Evolutionary conservation across 2,329 filamentous ascomycete species (phyloP), one percentile per base, ranked within the genome.

Genomic region (Penicillium sp.): DNA sequence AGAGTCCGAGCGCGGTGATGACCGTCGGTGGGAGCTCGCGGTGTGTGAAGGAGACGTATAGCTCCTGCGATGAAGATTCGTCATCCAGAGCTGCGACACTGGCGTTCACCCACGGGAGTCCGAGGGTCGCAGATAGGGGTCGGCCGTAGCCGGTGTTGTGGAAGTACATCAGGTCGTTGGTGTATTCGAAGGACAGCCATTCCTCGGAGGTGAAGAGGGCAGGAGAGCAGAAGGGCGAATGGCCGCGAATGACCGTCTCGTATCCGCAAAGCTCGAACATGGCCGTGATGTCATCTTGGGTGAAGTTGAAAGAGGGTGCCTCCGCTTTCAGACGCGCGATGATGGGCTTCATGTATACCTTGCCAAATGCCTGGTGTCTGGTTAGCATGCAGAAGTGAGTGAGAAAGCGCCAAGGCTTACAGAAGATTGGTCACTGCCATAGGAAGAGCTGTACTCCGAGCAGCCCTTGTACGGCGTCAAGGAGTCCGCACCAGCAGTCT

Each of bases 21-120:
- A 88, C 84, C 55, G 84, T 86, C 1, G 87, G 86, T 1, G 86
- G 86, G 2, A 89, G 74, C 67, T 89, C 86, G 18, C 86, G 83
- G 67, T 89, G 86, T 0, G 86, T 89, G 73, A 89, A 89, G 49
- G 83, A 86, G 39, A 89, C 77, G 64, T 86, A 87, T 7, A 89
- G 76, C 52, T 88, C 84, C 64, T 89, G 80, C 13, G 69, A 64
- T 49, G 71, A 69, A 5, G 71, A 68, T 4, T 66, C 63, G 52
- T 69, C 71, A 34, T 83, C 65, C 9, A 86, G 72, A 0, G 84
- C 72, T 9, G 73, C 64, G 0, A 83, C 77, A 0, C 85, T 86
- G 0, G 85, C 82, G 58, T 87, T 87, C 5, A 89, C 66, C 87
- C 87, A 90, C 0, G 86, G 86, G 49, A 84, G 80, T 2, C 87